Base-by-base conservation (phyloP, 768 basidiomycete genomes). In the Sarcodon sp. region DNA sequence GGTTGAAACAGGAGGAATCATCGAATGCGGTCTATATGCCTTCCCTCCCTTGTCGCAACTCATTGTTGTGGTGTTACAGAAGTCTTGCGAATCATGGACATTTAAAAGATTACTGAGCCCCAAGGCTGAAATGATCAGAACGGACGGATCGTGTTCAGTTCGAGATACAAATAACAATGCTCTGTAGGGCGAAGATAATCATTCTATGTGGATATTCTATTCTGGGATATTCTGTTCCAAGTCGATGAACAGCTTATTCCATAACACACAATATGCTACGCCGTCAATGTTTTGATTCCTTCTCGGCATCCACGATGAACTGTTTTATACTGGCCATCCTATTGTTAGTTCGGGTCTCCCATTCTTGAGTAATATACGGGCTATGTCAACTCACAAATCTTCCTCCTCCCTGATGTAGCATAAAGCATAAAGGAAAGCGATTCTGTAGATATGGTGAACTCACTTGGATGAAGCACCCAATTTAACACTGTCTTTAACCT, bases 251-350 rank as follows among this genome's bases (percentile, higher is more conserved):
- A 27, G 21, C 4, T 27, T 27, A 27, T 27, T 41, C 39, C 27
- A 41, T 41, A 16, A 41, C 39, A 10, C 27, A 27, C 27, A 15
- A 9, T 41, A 11, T 1, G 27, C 15, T 41, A 27, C 13, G 39
- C 46, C 6, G 43, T 63, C 64, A 76, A 59, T 76, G 74, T 59
- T 75, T 73, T 54, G 77, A 66, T 61, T 77, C 83, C 66, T 84
- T 87, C 72, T 89, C 87, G 43, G 87, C 87, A 60, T 87, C 86
- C 48, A 75, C 78, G 51, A 89, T 75, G 61, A 86, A 90, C 45
- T 80, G 79, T 62, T 74, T 70, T 67, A 90, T 87, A 61, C 87
- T 90, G 68, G 71, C 58, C 54, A 68, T 65, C 72, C 75, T 76
- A 60, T 13, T 16, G 56, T 63, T 51, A 64, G 67, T 76, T 61